Evolutionary conservation across 352 stramenopile species (phyloP).

Genomic region (Phytopythium litorale): DNA sequence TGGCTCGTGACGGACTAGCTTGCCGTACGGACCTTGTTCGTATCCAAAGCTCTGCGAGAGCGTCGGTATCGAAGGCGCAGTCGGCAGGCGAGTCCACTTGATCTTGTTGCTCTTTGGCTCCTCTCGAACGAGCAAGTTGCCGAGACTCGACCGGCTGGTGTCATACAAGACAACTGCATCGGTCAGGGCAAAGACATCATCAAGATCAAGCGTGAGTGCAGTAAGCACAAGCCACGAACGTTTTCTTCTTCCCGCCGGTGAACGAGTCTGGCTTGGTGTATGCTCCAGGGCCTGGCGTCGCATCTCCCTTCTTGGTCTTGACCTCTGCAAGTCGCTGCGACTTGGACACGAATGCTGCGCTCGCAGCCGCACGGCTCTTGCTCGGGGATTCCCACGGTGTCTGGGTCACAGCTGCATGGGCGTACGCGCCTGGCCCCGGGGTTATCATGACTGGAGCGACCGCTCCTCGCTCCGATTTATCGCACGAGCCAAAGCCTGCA

Average conservation of each 20-base stretch:
- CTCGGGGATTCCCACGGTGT: constrained; percentile 52
- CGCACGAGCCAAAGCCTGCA: constrained; percentile 49
- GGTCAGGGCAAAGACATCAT: not conserved
- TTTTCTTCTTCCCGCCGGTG: constrained; percentile 34
- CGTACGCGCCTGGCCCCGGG: constrained; percentile 53
- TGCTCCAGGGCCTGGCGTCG: constrained; percentile 54
- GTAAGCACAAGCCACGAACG: constrained; percentile 11
- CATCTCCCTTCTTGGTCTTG: constrained; percentile 21
- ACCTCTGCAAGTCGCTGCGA: constrained; percentile 35
- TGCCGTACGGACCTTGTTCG: constrained; percentile 65
- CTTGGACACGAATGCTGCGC: constrained; percentile 42
- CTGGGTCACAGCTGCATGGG: constrained; percentile 21
- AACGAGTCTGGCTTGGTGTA: constrained; percentile 57
- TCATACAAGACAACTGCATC: not conserved
- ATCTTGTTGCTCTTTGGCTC: constrained; percentile 40
- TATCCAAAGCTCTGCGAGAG: constrained; percentile 77
- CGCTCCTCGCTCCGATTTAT: constrained; percentile 39
- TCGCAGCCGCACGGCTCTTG: constrained; percentile 44
- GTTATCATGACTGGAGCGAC: constrained; percentile 40
- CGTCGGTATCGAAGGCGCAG: constrained; percentile 69
- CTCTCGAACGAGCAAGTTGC: constrained; percentile 23
- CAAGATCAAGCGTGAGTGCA: not conserved
- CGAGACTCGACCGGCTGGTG: constrained; percentile 20
- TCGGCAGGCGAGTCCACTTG: constrained; percentile 64
- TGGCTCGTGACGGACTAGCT: constrained; percentile 68